Evolutionary conservation across 1,284 basidiomycete species (phyloP), one percentile per base, ranked within the genome.

Genomic region (Ceratobasidium sp.): DNA sequence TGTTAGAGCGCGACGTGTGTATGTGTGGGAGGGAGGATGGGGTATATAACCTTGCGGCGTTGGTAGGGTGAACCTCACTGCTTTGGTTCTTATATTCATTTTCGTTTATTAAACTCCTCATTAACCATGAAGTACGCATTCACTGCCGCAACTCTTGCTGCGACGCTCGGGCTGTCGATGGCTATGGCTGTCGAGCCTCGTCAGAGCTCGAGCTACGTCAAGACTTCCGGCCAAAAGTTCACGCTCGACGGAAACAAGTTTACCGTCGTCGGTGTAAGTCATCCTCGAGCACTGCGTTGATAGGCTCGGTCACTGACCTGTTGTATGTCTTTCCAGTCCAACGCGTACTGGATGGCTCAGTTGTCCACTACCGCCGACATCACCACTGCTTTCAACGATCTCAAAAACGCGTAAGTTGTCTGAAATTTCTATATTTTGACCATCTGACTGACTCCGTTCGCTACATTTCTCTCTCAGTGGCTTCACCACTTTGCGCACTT

Each of bases 401-500:
- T 90, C 59, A 88, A 86, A 0, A 82, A 79, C 2, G 81, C 86
- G 65, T 67, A 50, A 67, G 65, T 54, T 17, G 6, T 14, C 31
- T 33, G n/a, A 33, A 33, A 36, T 8, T 57, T 57, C 36, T 41
- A 11, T 11, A 11, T 7, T n/a, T 33, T 33, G 22, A 22, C 14
- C 5, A 15, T 15, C 27, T 4, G 15, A 57, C 22, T 57, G 11
- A 57, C 3, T 19, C 22, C 33, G 33, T 57, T n/a, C 7, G 22
- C 27, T 31, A 33, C 7, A 11, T 33, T 2, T 44, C 1, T 57
- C 2, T 44, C 17, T 29, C 15, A 67, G 65, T 22, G 89, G 89
- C 8, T 85, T 85, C 14, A 90, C 89, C 0, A 86, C 85, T 11
- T 87, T 90, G 27, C 84, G 89, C 64, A 90, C 89, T 50, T 89